Percentiles rank a stretch among this genome's conserved stretches.
phyloP scores from a whole-genome alignment of 257 asterid genomes.

The Vinca minor region DNA sequence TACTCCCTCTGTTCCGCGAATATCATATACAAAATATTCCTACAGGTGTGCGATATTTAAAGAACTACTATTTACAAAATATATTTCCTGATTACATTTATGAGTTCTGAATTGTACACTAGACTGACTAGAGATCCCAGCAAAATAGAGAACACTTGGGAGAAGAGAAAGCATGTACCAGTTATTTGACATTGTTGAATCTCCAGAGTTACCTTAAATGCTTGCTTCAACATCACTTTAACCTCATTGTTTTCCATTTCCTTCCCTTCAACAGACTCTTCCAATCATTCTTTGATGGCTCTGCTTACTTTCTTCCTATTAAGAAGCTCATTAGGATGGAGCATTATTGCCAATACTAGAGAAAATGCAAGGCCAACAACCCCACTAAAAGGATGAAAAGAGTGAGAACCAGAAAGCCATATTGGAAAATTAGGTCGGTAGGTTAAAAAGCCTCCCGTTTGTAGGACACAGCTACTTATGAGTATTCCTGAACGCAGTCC shows the following conservation, averaged over 20 bases:
- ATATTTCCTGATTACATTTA: background rate
- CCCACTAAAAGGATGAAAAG: slow-evolving; percentile 82
- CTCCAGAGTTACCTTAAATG: background rate
- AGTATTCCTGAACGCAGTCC: slow-evolving; percentile 87
- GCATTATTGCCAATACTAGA: slow-evolving; percentile 40
- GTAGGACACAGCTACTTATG: slow-evolving; percentile 48
- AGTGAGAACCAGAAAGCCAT: slow-evolving; percentile 62
- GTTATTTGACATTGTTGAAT: background rate
- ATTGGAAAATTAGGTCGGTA: slow-evolving; percentile 40
- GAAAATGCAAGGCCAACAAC: slow-evolving; percentile 61
- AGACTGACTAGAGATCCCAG: background rate
- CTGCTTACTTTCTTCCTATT: slow-evolving; percentile 21
- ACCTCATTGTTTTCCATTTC: background rate
- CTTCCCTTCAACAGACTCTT: background rate
- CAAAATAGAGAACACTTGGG: background rate
- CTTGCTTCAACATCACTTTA: background rate
- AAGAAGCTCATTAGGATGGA: slow-evolving; percentile 43
- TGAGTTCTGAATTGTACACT: background rate
- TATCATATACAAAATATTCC: background rate
- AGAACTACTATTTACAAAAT: slow-evolving; percentile 6
- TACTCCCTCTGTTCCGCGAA: background rate
- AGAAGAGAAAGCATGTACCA: background rate
- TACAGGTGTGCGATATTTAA: background rate
- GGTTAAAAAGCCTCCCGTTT: slow-evolving; percentile 50
- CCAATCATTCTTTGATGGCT: slow-evolving; percentile 2